Evolutionary conservation across 345 rosid genomes (phyloP), one percentile per base, ranked within the genome.

Genomic region (Sisymbrium irio): DNA sequence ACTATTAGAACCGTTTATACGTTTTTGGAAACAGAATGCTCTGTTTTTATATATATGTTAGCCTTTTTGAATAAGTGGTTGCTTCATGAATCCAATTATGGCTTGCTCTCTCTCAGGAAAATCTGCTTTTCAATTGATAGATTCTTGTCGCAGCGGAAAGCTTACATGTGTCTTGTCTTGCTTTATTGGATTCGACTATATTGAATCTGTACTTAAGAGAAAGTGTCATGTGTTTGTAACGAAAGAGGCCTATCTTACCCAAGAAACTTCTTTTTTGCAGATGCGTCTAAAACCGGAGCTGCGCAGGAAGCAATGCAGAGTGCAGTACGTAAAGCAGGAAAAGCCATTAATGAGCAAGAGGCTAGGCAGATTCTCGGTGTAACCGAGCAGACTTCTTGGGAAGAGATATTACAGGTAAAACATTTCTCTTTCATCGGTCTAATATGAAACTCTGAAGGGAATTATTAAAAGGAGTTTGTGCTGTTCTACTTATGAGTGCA

Each of bases 321-420:
- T 14, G 81, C 81, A 5, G 76, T 83, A 53, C 87, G 83, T n/a
- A 80, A 84, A 79, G 91, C 80, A 58, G 79, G 88, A 73, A 90
- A 89, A 85, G 81, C 45, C 60, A 92, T 89, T 87, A 85, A 85
- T 0, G 98, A 88, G 67, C 85, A 82, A 76, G 98, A 95, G 73
- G 99, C 99, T 17, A 77, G 91, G 77, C 96, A 95, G 81, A 87
- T 92, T 82, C 96, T 92, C 36, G 96, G 97, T 33, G 91, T 92
- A 30, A 64, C 87, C 0, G 86, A 90, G 74, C 69, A 81, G 56
- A 77, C 92, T 2, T 36, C 91, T 5, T 95, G 96, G 97, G 97
- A 88, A 74, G 99, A 92, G 78, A 82, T 93, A 51, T 6, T 88
- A 77, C 87, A 86, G 89, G 97, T 77, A 25, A 56, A 27, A 56